Base-by-base conservation (phyloP, 495 filamentous ascomycete genomes). In the Podospora didyma region DNA sequence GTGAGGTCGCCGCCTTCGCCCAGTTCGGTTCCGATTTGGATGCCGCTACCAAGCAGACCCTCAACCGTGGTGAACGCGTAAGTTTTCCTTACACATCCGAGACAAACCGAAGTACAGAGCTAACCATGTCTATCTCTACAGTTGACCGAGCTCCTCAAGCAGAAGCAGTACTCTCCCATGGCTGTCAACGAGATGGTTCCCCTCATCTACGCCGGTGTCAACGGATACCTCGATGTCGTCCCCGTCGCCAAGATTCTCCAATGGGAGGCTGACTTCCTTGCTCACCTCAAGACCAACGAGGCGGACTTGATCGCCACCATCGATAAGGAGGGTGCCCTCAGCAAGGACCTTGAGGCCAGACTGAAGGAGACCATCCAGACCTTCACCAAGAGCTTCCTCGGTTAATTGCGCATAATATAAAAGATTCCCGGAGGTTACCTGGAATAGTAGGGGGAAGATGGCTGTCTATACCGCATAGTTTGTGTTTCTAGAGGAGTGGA, bases 1-100 rank as follows among this genome's bases (percentile, higher is more conserved):
- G 94, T 93, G 94, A 98, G 80, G 94, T 98, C 60, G 94, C 94
- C 73, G 94, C 94, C 67, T 98, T 98, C 80, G 94, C 94, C 68
- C 94, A 98, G 79, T 98, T 98, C 86, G 94, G 94, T 86, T 98
- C 94, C 72, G 94, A 98, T 86, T 83, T 98, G 58, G 94, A 98
- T 82, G 94, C 94, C 66, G 85, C 94, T 61, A 98, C 94, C 74
- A 97, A 97, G 86, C 95, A 97, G 82, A 98, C 94, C 56, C 86
- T 98, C 57, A 87, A 79, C 83, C 95, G 94, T 88, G 94, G 94
- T 89, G 92, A 97, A 83, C 92, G 94, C 79, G 88, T 98, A 73
- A 80, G 83, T 77, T 52, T 37, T 41, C 5, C 7, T 21, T 53
- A 11, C 4, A 31, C 26, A 3, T 31, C 26, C 26, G 21, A 52